Percentiles rank a stretch among this genome's conserved stretches.
Evolutionary conservation across 768 basidiomycete species (phyloP).

Genomic region (Hysterangium stoloniferum): DNA sequence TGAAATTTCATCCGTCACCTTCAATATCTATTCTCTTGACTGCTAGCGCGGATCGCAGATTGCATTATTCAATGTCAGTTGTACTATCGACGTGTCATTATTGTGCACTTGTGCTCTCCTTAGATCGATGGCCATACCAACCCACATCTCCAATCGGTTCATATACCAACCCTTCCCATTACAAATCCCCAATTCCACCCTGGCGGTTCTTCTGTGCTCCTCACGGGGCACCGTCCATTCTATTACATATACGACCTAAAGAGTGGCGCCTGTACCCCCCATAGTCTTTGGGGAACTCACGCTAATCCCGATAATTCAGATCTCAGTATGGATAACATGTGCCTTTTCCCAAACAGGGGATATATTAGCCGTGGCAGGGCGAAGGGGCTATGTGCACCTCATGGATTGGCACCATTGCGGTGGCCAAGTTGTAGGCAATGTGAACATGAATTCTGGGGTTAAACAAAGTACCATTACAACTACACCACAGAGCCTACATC

Average conservation of each 20-base stretch:
- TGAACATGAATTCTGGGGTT: slow-evolving; percentile 68
- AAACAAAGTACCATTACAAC: too few species aligned
- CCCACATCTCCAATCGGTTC: slow-evolving; percentile 84
- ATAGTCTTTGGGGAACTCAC: slow-evolving; percentile 71
- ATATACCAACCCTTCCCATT: slow-evolving; percentile 80
- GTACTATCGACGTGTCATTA: slow-evolving; percentile 9
- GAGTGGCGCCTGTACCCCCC: slow-evolving; percentile 56
- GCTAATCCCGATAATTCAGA: slow-evolving; percentile 27
- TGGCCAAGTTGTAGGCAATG: slow-evolving; percentile 76
- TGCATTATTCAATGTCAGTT: slow-evolving; percentile 84
- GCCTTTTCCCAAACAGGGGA: slow-evolving; percentile 60
- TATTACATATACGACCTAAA: slow-evolving; percentile 94
- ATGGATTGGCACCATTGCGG: slow-evolving; percentile 86
- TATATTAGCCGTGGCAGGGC: slow-evolving; percentile 62
- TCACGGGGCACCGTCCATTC: slow-evolving; percentile 83
- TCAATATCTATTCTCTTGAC: slow-evolving; percentile 78
- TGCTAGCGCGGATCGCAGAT: slow-evolving; percentile 76
- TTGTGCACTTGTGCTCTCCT: not conserved
- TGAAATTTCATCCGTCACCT: slow-evolving; percentile 83
- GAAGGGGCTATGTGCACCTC: slow-evolving; percentile 77
- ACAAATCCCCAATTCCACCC: slow-evolving; percentile 82
- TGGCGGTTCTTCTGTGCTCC: slow-evolving; percentile 69
- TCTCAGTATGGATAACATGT: slow-evolving; percentile 53
- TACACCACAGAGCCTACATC: too few species aligned
- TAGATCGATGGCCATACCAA: slow-evolving; percentile 93